These are phyloP conservation scores for Rugonectria rugulosa DNA, from an alignment of 2,329 filamentous ascomycete species.

Conservation along the genomic window DNA sequence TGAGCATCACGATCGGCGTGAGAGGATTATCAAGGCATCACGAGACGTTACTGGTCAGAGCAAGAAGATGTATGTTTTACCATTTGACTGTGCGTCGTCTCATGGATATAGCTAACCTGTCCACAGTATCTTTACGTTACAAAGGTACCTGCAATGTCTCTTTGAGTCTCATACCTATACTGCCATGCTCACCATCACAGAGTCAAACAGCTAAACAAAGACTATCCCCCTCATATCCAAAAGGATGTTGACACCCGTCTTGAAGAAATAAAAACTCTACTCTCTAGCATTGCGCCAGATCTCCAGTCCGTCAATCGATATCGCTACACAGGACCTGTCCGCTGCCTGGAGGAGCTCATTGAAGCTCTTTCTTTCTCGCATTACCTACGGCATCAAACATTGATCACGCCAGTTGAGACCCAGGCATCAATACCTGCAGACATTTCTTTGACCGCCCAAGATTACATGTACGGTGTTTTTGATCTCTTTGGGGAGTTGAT, in stretches of 20 bases:
- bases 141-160: slow-evolving; percentile 49
- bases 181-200: slow-evolving; percentile 49
- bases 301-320: slow-evolving; percentile 80
- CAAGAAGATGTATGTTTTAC: slow-evolving; percentile 82
- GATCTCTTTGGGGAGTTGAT: slow-evolving; percentile 97
- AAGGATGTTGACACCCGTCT: slow-evolving; percentile 76
- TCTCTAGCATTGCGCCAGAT: slow-evolving; percentile 73
- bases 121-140: slow-evolving; percentile 48
- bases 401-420: slow-evolving; percentile 74
- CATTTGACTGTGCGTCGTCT: background rate
- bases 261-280: slow-evolving; percentile 73
- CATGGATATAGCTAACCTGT: slow-evolving; percentile 4
- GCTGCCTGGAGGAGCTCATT: slow-evolving; percentile 91
- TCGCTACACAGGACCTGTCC: slow-evolving; percentile 82
- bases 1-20: slow-evolving; percentile 90
- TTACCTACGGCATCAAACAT: slow-evolving; percentile 79
- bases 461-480: slow-evolving; percentile 91
- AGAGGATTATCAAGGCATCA: slow-evolving; percentile 88
- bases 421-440: slow-evolving; percentile 55
- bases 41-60: slow-evolving; percentile 92
- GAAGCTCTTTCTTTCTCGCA: slow-evolving; percentile 90
- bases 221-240: slow-evolving; percentile 72
- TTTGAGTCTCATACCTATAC: background rate
- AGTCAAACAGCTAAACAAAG: slow-evolving; percentile 67
- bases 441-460: slow-evolving; percentile 76